Conservation (phyloP, 2,329 filamentous ascomycete species). For the Fusarium floridanum region DNA sequence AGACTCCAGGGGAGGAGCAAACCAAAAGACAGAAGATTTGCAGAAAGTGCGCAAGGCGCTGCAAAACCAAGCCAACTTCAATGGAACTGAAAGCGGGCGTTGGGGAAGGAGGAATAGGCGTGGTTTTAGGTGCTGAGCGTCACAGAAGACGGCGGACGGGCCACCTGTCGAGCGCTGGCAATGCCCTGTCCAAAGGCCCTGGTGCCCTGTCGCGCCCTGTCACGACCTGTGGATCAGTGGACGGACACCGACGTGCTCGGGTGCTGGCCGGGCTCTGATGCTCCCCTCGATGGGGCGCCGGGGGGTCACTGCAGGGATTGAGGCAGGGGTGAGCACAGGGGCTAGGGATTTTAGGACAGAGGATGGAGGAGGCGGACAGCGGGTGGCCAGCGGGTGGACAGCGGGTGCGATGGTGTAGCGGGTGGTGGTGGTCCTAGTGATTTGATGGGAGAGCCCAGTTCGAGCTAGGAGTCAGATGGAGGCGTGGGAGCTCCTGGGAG, state of each 20-base stretch:
- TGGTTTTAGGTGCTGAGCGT: slow-evolving; percentile 31
- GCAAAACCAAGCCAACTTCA: slow-evolving; percentile 2
- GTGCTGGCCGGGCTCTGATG: slow-evolving; percentile 29
- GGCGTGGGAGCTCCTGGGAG: slow-evolving; percentile 8
- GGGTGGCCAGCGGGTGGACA: slow-evolving; percentile 39
- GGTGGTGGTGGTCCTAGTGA: slow-evolving; percentile 22
- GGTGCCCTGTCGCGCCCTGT: slow-evolving; percentile 38
- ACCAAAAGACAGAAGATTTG: slow-evolving; percentile 12
- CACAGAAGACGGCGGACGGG: slow-evolving; percentile 21
- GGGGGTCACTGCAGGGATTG: slow-evolving; percentile 35
- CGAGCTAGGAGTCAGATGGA: background rate
- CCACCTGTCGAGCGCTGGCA: slow-evolving; percentile 31
- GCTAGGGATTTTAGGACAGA: slow-evolving; percentile 34
- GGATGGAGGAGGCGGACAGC: slow-evolving; percentile 19
- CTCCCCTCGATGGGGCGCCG: slow-evolving; percentile 14
- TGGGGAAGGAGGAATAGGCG: slow-evolving; percentile 23
- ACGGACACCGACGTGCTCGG: slow-evolving; percentile 36
- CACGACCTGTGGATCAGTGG: slow-evolving; percentile 36
- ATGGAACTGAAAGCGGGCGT: slow-evolving; percentile 18
- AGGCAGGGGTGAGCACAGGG: slow-evolving; percentile 21
- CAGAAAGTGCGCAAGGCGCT: slow-evolving; percentile 25
- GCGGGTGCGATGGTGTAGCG: slow-evolving; percentile 40
- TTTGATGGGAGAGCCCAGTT: slow-evolving; percentile 10
- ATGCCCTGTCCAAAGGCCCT: slow-evolving; percentile 15
- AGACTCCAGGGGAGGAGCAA: slow-evolving; percentile 1